A percentile compares a stretch with the other conserved stretches of the same genome.
Conservation (phyloP, 495 filamentous ascomycete species). For the Hyaloscypha variabilis region DNA sequence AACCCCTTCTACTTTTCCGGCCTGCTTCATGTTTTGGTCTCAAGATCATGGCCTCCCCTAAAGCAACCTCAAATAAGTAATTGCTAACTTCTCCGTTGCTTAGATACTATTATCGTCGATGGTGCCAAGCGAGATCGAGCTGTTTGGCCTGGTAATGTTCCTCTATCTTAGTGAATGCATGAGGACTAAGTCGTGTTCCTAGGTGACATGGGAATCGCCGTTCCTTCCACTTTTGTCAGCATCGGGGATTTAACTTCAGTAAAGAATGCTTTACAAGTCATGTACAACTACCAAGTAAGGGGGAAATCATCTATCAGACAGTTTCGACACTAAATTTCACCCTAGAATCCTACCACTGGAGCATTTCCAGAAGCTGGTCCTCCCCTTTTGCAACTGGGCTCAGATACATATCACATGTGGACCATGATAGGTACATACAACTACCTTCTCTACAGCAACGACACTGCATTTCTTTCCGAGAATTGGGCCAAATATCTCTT, state of each 20-base stretch:
- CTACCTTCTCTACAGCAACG: constrained; percentile 62
- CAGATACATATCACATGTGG: constrained; percentile 71
- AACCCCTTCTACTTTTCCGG: too few relatives aligned
- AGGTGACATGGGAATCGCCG: constrained; percentile 62
- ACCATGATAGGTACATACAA: constrained; percentile 67
- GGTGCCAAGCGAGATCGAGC: constrained; percentile 61
- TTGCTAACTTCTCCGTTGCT: too few relatives aligned
- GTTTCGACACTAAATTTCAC: neutral
- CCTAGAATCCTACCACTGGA: constrained; percentile 26
- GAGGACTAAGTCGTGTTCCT: neutral
- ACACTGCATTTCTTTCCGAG: constrained; percentile 50
- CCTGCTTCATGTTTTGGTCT: too few relatives aligned
- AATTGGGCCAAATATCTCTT: constrained; percentile 56
- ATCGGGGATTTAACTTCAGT: constrained; percentile 62
- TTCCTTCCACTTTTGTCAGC: constrained; percentile 58
- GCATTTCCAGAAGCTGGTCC: constrained; percentile 49
- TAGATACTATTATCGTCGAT: constrained; percentile 49
- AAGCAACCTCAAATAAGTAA: too few relatives aligned
- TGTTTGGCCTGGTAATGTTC: constrained; percentile 48
- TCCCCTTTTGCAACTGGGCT: constrained; percentile 58
- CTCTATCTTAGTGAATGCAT: neutral
- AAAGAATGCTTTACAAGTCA: constrained; percentile 61
- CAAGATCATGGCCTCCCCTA: too few relatives aligned
- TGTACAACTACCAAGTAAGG: constrained; percentile 51
- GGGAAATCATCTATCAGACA: neutral